Evolutionary conservation across 768 basidiomycete species (phyloP), one percentile per base, ranked within the genome.

Genomic region (Lactarius quietus): DNA sequence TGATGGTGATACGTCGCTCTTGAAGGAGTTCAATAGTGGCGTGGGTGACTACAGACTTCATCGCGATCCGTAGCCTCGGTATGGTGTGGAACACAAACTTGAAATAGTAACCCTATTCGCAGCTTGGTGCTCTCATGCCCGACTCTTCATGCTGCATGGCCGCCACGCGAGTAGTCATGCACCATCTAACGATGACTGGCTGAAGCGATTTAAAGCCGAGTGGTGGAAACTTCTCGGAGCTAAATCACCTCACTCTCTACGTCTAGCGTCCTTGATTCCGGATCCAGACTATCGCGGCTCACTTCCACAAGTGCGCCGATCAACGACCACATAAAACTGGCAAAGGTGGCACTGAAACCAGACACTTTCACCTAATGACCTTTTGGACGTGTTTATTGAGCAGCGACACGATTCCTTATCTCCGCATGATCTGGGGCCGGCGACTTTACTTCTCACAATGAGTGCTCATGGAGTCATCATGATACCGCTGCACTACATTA

Each of bases 1-100:
- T 72, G 92, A 96, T 52, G 87, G 87, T 1, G 86, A 93, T 69
- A 86, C 86, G 12, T 85, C 87, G 0, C 81, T 94, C 15, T 77
- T 88, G 17, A 86, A 86, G 71, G 5, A 6, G 36, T 7, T 2
- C 5, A 88, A 86, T 70, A 82, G 76, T 53, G 86, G 82, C 0
- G 84, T 84, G 65, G 88, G 87, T 1, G 78, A 82, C 90, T 60
- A 89, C 83, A 71, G 92, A 96, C 72, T 76, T 95, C 38, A 43
- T 4, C 43, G 10, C 20, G 20, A 43, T 96, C 56, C 81, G 78
- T 61, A 93, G 87, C 66, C 81, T 96, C 8, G 83, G 79, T 63
- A 83, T 76, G 61, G 75, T 97, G 45, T 95, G 20, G 14, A 43
- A n/a, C n/a, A n/a, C n/a, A n/a, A n/a, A n/a, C n/a, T n/a, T n/a